These are phyloP conservation scores for Aurifilum marmelostoma DNA, from an alignment of 2,329 filamentous ascomycete genomes.

Conservation along the genomic window DNA sequence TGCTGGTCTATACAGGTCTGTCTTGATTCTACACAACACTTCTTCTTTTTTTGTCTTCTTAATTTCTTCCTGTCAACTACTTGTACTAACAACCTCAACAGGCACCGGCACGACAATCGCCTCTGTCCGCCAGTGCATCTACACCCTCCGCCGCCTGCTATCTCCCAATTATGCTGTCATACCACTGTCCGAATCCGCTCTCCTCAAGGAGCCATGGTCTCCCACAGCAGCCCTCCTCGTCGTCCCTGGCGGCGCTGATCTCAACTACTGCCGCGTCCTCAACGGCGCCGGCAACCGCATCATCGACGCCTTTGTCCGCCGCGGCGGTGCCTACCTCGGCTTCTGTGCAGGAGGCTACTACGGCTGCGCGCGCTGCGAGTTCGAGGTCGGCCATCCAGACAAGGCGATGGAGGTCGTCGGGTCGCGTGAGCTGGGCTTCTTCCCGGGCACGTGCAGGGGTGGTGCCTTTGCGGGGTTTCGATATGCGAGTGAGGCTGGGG, in stretches of 20 bases:
- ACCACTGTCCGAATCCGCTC: constrained; percentile 73
- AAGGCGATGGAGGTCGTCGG: constrained; percentile 82
- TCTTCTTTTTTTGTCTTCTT: constrained; percentile 22
- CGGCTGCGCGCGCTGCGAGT: constrained; percentile 79
- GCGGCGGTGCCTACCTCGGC: constrained; percentile 84
- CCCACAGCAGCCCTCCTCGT: constrained; percentile 86
- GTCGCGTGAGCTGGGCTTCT: constrained; percentile 83
- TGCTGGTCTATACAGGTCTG: constrained; percentile 88
- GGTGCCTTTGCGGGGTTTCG: constrained; percentile 87
- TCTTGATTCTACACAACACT: background rate
- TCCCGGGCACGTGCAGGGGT: constrained; percentile 82
- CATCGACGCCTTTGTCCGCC: constrained; percentile 83
- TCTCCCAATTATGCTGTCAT: constrained; percentile 93
- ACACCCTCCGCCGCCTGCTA: constrained; percentile 81
- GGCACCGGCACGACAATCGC: constrained; percentile 85
- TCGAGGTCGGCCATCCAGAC: constrained; percentile 74
- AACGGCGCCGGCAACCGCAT: constrained; percentile 86
- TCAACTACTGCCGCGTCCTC: constrained; percentile 84
- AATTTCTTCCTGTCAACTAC: background rate
- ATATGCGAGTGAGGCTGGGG: constrained; percentile 86
- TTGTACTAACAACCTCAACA: constrained; percentile 41
- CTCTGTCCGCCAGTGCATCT: constrained; percentile 87
- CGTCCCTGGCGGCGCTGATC: constrained; percentile 90
- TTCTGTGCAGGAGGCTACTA: constrained; percentile 97
- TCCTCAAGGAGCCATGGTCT: constrained; percentile 91